Percentiles rank a stretch among this genome's conserved stretches.
phyloP scores from a whole-genome alignment of 345 rosid species.

The Raphanus raphanistrum region DNA sequence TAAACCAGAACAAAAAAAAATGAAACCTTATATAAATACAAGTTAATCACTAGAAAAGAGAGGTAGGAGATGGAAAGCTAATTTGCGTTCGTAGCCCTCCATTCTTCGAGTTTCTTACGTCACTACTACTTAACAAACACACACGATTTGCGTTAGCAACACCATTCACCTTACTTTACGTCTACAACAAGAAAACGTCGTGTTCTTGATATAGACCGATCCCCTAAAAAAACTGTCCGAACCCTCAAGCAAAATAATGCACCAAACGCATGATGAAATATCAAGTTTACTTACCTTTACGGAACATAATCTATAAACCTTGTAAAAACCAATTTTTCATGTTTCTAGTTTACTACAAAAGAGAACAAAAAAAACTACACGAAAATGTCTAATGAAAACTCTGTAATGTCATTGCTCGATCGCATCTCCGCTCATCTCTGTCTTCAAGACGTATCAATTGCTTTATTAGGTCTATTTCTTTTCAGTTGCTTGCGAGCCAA shows the following conservation, averaged over 20 bases:
- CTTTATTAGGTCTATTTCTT: constrained; percentile 51
- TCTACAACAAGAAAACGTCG: constrained; percentile 8
- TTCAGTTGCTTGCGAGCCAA: constrained; percentile 52
- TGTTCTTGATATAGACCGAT: constrained; percentile 1
- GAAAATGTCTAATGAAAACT: constrained; percentile 8
- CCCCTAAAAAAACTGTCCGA: neutral
- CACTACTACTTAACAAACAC: neutral
- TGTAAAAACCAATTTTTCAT: neutral
- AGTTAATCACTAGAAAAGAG: neutral
- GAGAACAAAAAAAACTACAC: neutral
- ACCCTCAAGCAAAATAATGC: neutral
- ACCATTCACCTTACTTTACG: neutral
- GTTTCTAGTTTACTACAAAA: neutral
- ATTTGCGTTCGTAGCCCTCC: neutral
- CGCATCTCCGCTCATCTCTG: constrained; percentile 33
- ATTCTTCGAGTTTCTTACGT: constrained; percentile 11
- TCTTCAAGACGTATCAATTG: constrained; percentile 47
- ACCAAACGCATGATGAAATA: constrained; percentile 17
- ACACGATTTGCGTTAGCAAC: constrained; percentile 2
- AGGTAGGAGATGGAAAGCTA: neutral
- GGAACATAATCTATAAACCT: constrained; percentile 15
- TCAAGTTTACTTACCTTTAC: constrained; percentile 32
- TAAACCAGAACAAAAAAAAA: neutral
- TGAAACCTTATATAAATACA: neutral
- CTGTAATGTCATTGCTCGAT: constrained; percentile 24